Evolutionary conservation across 1,139 yeast genomes (phyloP).

Genomic region (Starmera stellimalicola): DNA sequence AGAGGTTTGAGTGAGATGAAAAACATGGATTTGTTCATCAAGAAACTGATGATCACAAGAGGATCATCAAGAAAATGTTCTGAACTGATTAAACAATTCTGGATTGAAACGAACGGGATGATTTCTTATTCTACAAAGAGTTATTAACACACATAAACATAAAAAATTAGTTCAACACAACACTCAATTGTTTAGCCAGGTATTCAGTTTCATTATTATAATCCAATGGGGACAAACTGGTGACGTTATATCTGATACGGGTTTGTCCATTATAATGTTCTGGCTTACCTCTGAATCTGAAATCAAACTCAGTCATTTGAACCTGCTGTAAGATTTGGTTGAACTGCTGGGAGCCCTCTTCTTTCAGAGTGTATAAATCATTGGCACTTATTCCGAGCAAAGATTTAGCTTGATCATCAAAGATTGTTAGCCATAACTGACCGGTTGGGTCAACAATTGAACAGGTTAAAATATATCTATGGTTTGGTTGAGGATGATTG

Average conservation of each 20-base stretch:
- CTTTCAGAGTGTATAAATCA: constrained; percentile 47
- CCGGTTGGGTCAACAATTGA: constrained; percentile 74
- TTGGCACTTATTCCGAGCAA: constrained; percentile 65
- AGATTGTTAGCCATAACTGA: constrained; percentile 78
- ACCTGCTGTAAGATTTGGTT: constrained; percentile 40
- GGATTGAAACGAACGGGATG: constrained; percentile 41
- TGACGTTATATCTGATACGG: constrained; percentile 67
- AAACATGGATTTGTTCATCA: constrained; percentile 30
- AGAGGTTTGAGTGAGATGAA: constrained; percentile 15
- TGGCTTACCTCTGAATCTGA: constrained; percentile 73
- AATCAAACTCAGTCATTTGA: constrained; percentile 59
- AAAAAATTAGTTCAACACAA: constrained; percentile 25
- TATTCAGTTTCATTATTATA: constrained; percentile 53
- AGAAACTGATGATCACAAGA: constrained; percentile 49
- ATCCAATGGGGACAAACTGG: constrained; percentile 46
- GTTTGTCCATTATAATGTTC: constrained; percentile 76
- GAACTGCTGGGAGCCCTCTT: constrained; percentile 38
- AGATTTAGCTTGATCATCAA: constrained; percentile 72
- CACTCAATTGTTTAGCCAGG: constrained; percentile 42
- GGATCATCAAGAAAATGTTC: constrained; percentile 50
- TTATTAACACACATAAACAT: no score
- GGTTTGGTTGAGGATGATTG: constrained; percentile 56
- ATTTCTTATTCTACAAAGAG: constrained; percentile 15
- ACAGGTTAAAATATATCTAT: constrained; percentile 68
- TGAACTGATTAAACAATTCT: constrained; percentile 48